Conservation (phyloP, 2,329 filamentous ascomycete genomes). For the Sphaerulina populicola region DNA sequence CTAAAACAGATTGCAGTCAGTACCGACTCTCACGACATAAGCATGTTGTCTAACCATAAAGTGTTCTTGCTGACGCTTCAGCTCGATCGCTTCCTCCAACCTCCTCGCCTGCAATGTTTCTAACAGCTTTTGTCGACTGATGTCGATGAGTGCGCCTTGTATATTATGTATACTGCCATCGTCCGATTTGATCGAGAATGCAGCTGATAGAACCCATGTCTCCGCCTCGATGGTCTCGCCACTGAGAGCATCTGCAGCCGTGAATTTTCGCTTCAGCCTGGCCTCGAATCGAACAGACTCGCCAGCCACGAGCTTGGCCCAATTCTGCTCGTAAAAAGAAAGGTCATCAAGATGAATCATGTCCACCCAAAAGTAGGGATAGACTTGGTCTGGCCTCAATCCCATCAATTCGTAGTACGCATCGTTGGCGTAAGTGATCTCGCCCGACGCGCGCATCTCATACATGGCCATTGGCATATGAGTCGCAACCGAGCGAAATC, state of each 20-base stretch:
- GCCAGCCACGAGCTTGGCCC: constrained; percentile 15
- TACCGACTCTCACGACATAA: neutral
- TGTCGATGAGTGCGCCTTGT: constrained; percentile 36
- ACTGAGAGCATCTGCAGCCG: constrained; percentile 11
- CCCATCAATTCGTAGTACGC: constrained; percentile 31
- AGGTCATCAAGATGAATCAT: constrained; percentile 6
- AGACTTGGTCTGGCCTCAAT: constrained; percentile 10
- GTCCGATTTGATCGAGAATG: constrained; percentile 8
- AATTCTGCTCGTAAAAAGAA: constrained; percentile 15
- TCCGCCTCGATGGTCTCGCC: constrained; percentile 16
- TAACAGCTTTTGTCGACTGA: constrained; percentile 35
- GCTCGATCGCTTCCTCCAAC: constrained; percentile 34
- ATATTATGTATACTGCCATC: constrained; percentile 26
- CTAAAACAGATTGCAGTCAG: neutral
- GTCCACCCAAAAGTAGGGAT: constrained; percentile 12
- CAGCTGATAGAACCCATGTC: constrained; percentile 19
- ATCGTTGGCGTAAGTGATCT: constrained; percentile 35
- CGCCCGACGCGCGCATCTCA: constrained; percentile 29
- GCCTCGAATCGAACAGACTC: constrained; percentile 28
- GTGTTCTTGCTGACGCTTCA: constrained; percentile 28
- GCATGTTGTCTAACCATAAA: constrained; percentile 22
- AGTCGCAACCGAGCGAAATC: constrained; percentile 35
- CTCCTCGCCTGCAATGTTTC: constrained; percentile 34
- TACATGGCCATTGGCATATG: constrained; percentile 35
- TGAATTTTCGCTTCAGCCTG: constrained; percentile 15